These are phyloP conservation scores for Strobilomyces dryophilus DNA, from an alignment of 768 basidiomycete species.

Conservation along the genomic window DNA sequence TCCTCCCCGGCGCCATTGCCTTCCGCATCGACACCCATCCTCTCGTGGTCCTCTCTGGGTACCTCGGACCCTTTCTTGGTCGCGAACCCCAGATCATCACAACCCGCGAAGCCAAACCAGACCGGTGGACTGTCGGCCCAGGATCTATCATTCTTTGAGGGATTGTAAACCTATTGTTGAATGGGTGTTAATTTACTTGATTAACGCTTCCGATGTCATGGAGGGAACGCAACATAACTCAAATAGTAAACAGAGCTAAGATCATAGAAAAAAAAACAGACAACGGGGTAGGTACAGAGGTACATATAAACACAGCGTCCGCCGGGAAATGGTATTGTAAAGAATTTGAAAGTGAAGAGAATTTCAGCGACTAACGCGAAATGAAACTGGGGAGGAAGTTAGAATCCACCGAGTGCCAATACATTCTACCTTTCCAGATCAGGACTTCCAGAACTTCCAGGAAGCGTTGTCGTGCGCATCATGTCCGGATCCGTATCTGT, in stretches of 20 bases:
- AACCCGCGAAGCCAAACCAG: slow-evolving; percentile 19
- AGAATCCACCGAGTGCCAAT: not conserved
- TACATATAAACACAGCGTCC: not conserved
- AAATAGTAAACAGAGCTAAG: not conserved
- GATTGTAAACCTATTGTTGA: slow-evolving; percentile 37
- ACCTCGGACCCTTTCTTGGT: slow-evolving; percentile 7
- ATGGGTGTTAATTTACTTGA: not conserved
- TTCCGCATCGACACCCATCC: slow-evolving; percentile 15
- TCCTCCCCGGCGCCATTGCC: slow-evolving; percentile 16
- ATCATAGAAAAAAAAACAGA: not conserved
- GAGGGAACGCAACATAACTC: not conserved
- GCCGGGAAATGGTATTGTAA: slow-evolving; percentile 5
- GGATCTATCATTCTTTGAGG: slow-evolving; percentile 87
- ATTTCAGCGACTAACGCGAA: not conserved
- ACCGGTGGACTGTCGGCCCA: slow-evolving; percentile 72
- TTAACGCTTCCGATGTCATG: not conserved
- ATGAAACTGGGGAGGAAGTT: not conserved
- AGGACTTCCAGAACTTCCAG: slow-evolving; percentile 15
- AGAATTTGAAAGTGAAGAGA: not conserved
- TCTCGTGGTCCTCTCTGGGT: slow-evolving; percentile 13
- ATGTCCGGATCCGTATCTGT: not conserved
- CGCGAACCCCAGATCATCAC: slow-evolving; percentile 6
- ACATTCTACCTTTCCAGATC: not conserved
- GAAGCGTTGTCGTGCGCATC: slow-evolving; percentile 7
- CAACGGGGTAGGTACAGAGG: not conserved